Base-by-base conservation (phyloP, 1,284 basidiomycete genomes). In the Leccinum solheimii region DNA sequence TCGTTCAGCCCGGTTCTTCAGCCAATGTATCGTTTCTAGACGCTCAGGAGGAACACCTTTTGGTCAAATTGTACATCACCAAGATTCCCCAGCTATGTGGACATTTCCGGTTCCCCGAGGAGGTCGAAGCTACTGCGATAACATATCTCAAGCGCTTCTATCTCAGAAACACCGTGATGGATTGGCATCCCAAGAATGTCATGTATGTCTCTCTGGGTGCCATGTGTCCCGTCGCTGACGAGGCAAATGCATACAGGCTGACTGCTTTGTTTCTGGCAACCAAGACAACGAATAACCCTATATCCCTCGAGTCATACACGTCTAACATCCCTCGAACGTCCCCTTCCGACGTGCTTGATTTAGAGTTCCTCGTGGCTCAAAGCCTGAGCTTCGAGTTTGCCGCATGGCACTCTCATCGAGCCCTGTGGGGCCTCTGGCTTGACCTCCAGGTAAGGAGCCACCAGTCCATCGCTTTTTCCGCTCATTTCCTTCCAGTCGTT, bases 181-280 rank as follows among this genome's bases (percentile, higher is more conserved):
- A 99, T 73, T 98, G 94, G 87, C 97, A 99, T 77, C 97, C 97
- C 0, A 97, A 97, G 78, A 92, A 93, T 69, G 94, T 99, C 71
- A 98, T 99, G 97, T 97, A 73, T 57, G 91, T 77, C 7, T 57
- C 21, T 58, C n/a, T 56, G 26, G 19, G 19, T 3, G 32, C 34
- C 10, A 26, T 13, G 36, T 43, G 27, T 51, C 45, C 58, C 27
- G 2, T 62, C 55, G n/a, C 43, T 56, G 34, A 62, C 58, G 50
- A 65, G 38, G 32, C 63, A 32, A 60, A 43, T 36, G 10, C 19
- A 53, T 55, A 48, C 55, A 98, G 96, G 95, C 82, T 98, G 56
- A 98, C 97, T 2, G 90, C 95, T 34, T 81, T 99, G 40, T 99
- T 97, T 72, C 85, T 99, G 56, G 95, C 97, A 0, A 91, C 95